These are phyloP conservation scores for Aspergillus brasiliensis DNA, from an alignment of 2,329 filamentous ascomycete genomes.

Conservation along the genomic window DNA sequence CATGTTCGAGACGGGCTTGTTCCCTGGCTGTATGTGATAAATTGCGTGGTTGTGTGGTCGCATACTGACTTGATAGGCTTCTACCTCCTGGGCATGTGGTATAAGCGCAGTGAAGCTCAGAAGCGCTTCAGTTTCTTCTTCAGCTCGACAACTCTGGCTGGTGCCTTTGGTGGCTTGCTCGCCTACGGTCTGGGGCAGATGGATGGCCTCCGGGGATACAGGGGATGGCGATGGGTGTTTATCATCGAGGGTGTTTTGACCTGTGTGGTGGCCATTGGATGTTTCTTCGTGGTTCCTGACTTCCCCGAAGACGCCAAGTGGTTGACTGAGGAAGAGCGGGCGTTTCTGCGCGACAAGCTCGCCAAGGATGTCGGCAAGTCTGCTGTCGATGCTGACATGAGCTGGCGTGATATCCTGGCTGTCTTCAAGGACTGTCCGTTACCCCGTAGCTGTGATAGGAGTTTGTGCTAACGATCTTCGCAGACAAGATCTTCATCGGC, in stretches of 20 bases:
- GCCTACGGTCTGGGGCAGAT: slow-evolving; percentile 61
- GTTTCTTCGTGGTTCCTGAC: slow-evolving; percentile 66
- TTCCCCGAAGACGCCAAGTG: slow-evolving; percentile 73
- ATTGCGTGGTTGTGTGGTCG: not conserved
- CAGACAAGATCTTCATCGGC: slow-evolving; percentile 67
- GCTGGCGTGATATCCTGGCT: slow-evolving; percentile 58
- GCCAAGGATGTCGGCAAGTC: slow-evolving; percentile 68
- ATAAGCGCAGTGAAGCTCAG: slow-evolving; percentile 80
- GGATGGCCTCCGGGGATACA: slow-evolving; percentile 57
- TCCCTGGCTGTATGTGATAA: slow-evolving; percentile 59
- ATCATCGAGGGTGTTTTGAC: slow-evolving; percentile 66
- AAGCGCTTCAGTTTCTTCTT: slow-evolving; percentile 90
- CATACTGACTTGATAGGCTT: slow-evolving; percentile 30
- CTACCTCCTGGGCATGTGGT: slow-evolving; percentile 78
- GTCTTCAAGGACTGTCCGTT: slow-evolving; percentile 67
- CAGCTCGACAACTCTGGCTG: slow-evolving; percentile 62
- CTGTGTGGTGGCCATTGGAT: slow-evolving; percentile 57
- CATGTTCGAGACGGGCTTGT: slow-evolving; percentile 70
- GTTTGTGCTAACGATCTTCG: slow-evolving; percentile 14
- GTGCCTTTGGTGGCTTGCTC: slow-evolving; percentile 62
- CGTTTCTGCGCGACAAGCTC: slow-evolving; percentile 66
- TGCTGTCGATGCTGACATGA: slow-evolving; percentile 63
- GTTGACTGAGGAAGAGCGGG: slow-evolving; percentile 66
- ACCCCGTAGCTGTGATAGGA: not conserved
- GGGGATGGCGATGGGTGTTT: slow-evolving; percentile 51